These are phyloP conservation scores for Phyllachora maydis DNA, from an alignment of 2,329 filamentous ascomycete species.

Conservation along the genomic window DNA sequence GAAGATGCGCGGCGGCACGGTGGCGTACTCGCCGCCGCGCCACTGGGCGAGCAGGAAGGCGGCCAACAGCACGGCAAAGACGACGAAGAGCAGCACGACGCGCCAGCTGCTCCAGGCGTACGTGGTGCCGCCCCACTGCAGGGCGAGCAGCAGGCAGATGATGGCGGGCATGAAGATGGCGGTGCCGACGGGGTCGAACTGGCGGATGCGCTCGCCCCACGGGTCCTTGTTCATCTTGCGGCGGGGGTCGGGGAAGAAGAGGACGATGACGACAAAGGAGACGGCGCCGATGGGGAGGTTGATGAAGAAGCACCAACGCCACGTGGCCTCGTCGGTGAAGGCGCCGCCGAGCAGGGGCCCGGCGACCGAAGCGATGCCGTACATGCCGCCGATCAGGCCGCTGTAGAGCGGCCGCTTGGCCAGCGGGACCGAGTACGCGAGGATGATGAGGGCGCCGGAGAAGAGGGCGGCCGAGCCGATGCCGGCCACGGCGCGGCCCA, in stretches of 20 bases:
- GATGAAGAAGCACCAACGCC: constrained; percentile 41
- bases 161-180: constrained; percentile 37
- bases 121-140: constrained; percentile 39
- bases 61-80: constrained; percentile 23
- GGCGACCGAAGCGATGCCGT: too few species aligned
- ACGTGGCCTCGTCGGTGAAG: constrained; percentile 24
- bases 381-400: constrained; percentile 30
- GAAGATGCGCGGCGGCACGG: constrained; percentile 32
- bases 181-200: constrained; percentile 37
- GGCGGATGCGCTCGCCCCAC: constrained; percentile 20
- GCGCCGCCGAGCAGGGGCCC: constrained; percentile 32
- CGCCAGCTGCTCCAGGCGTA: constrained; percentile 30
- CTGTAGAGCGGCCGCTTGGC: constrained; percentile 38
- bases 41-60: constrained; percentile 30
- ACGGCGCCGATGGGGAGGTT: constrained; percentile 31
- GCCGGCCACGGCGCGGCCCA: constrained; percentile 3
- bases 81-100: constrained; percentile 28
- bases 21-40: constrained; percentile 30
- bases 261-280: constrained; percentile 23
- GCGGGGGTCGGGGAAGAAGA: constrained; percentile 20
- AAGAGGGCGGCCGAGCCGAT: constrained; percentile 28
- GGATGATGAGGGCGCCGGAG: constrained; percentile 32
- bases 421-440: constrained; percentile 36
- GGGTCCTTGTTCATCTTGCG: constrained; percentile 9
- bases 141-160: constrained; percentile 36